Conservation (phyloP, 2,329 filamentous ascomycete genomes). For the Trichoderma sp. region DNA sequence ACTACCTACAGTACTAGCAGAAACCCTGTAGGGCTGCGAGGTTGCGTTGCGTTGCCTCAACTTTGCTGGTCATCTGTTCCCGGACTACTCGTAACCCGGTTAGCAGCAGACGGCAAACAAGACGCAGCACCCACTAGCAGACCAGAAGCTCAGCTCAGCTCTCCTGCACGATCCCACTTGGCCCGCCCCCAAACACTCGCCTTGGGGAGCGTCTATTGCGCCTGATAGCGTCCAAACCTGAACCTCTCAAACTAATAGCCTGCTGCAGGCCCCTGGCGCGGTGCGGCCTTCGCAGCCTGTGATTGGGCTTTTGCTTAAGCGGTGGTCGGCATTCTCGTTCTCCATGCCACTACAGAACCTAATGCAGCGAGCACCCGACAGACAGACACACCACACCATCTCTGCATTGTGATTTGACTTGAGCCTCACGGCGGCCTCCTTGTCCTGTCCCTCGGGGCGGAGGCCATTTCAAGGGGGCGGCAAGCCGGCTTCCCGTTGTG, state of each 20-base stretch:
- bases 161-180: background rate
- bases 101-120: background rate
- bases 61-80: background rate
- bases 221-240: background rate
- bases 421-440: conserved; percentile 11
- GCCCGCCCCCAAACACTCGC: background rate
- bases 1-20: background rate
- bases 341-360: background rate
- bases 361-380: background rate
- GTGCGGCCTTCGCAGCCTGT: background rate
- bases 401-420: background rate
- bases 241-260: background rate
- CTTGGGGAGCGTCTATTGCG: background rate
- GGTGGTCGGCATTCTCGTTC: background rate
- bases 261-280: background rate
- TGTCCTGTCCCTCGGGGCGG: background rate
- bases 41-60: background rate
- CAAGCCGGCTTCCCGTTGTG: background rate
- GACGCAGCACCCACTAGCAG: too few relatives aligned
- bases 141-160: background rate
- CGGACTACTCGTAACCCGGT: background rate
- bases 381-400: background rate
- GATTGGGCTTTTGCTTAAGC: background rate
- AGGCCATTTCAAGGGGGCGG: background rate
- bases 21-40: background rate